Base-by-base conservation (phyloP, 2,329 filamentous ascomycete genomes). In the Coniochaeta sp. region DNA sequence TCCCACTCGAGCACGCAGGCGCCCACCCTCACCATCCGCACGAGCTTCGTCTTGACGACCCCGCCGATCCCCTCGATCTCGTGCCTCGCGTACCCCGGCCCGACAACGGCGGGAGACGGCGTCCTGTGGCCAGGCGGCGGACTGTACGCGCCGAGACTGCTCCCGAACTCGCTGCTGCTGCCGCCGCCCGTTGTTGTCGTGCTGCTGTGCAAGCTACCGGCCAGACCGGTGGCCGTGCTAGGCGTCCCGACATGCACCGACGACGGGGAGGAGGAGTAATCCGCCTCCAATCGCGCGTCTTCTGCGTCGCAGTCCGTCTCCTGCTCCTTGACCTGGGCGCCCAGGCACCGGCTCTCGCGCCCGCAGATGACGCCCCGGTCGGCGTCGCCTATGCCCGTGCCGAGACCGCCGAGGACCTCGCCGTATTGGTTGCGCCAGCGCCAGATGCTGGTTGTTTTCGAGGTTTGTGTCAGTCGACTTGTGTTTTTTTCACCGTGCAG, bases 21-120 rank as follows among this genome's bases (percentile, higher is more conserved):
- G 1, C 91, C 92, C 0, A 96, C 84, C 54, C 79, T 80, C 6
- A 95, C 82, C 71, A 89, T 85, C 61, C 86, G 85, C 61, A 94
- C 89, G n/a, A 87, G 77, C 70, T 92, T 95, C 55, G 86, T 87
- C 75, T 95, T 95, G 50, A 96, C 82, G 13, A 87, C 80, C 1
- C 91, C 91, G 10, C 91, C 91, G 42, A 96, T 88, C 2, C 91
- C 91, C 62, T 95, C 89, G 54, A 96, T 88, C 68, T 96, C 91
- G 63, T 96, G 91, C 38, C 88, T 78, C 52, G 84, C 78, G 63
- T 96, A 96, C 3, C 91, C 91, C 0, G 88, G 77, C 53, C 86
- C 72, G 67, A n/a, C n/a, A n/a, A 80, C 69, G 52, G 74, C 61
- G 16, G 71, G 74, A 18, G 58, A 61, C 13, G 76, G 72, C 24